Conservation (phyloP, 2,329 filamentous ascomycete genomes). For the Penicillium sp. region DNA sequence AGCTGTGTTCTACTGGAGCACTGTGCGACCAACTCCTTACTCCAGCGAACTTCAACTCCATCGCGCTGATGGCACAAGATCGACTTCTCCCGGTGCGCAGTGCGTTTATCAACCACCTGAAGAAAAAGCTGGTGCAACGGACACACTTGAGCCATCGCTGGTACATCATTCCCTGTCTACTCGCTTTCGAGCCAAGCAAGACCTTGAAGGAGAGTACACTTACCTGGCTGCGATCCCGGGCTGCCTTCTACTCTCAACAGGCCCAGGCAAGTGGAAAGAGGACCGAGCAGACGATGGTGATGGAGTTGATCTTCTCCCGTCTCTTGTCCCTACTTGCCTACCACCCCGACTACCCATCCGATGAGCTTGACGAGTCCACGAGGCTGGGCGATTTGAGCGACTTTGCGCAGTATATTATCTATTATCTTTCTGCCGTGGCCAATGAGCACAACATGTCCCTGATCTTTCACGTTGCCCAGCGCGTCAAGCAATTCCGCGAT, state of each 20-base stretch:
- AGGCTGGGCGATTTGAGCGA: conserved; percentile 71
- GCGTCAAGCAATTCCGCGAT: conserved; percentile 88
- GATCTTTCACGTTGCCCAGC: conserved; percentile 90
- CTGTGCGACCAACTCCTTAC: conserved; percentile 76
- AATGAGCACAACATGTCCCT: conserved; percentile 86
- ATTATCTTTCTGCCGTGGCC: conserved; percentile 82
- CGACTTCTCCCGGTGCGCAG: conserved; percentile 73
- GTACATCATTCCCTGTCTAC: conserved; percentile 87
- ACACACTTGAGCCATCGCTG: conserved; percentile 81
- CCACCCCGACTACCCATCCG: conserved; percentile 78
- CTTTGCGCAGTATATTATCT: conserved; percentile 86
- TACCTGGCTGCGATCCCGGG: conserved; percentile 87
- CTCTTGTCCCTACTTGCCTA: conserved; percentile 88
- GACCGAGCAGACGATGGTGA: conserved; percentile 63
- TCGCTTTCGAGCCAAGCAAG: conserved; percentile 84
- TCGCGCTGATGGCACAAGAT: conserved; percentile 84
- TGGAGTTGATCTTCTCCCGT: conserved; percentile 82
- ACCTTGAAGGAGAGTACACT: conserved; percentile 75
- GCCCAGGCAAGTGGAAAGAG: conserved; percentile 44
- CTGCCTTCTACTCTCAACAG: conserved; percentile 65
- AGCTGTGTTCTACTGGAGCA: conserved; percentile 77
- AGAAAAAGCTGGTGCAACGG: conserved; percentile 66
- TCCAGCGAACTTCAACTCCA: conserved; percentile 76
- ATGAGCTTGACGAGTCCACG: conserved; percentile 44
- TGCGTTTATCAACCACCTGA: conserved; percentile 81